phyloP scores from a whole-genome alignment of 306 rosid species.

The Sicyos baderoa region DNA sequence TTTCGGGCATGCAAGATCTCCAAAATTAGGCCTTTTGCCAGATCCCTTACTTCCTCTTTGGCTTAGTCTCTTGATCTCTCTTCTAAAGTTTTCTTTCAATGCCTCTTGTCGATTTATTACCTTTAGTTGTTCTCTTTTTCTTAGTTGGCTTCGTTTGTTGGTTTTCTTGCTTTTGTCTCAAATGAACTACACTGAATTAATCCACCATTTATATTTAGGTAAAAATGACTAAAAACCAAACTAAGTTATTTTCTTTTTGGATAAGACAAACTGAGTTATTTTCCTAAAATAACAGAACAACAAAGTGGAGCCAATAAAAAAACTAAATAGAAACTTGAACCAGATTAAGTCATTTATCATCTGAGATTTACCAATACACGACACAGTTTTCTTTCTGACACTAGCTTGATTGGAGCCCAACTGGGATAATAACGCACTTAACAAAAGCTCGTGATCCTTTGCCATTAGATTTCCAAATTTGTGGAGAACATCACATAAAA shows the following conservation, averaged over 20 bases:
- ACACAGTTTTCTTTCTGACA: slow-evolving; percentile 77
- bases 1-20: too few species aligned
- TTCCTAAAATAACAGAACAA: neutral
- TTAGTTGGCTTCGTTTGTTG: too few species aligned
- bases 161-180: too few species aligned
- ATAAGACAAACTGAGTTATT: neutral
- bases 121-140: too few species aligned
- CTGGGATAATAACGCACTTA: slow-evolving; percentile 73
- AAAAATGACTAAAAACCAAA: neutral
- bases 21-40: too few species aligned
- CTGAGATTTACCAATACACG: slow-evolving; percentile 65
- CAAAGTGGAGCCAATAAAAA: neutral
- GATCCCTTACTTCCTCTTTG: too few species aligned
- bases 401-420: slow-evolving; percentile 84
- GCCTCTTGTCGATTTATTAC: too few species aligned
- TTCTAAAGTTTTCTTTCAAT: too few species aligned
- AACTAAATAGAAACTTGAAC: neutral
- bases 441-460: slow-evolving; percentile 57
- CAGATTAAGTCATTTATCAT: slow-evolving; percentile 10
- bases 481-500: slow-evolving; percentile 77
- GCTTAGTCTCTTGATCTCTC: too few species aligned
- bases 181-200: neutral
- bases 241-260: neutral
- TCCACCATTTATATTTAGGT: neutral
- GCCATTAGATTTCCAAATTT: slow-evolving; percentile 84